Evolutionary conservation across 2,329 filamentous ascomycete species (phyloP).

Genomic region (Tolypocladium tropicale): DNA sequence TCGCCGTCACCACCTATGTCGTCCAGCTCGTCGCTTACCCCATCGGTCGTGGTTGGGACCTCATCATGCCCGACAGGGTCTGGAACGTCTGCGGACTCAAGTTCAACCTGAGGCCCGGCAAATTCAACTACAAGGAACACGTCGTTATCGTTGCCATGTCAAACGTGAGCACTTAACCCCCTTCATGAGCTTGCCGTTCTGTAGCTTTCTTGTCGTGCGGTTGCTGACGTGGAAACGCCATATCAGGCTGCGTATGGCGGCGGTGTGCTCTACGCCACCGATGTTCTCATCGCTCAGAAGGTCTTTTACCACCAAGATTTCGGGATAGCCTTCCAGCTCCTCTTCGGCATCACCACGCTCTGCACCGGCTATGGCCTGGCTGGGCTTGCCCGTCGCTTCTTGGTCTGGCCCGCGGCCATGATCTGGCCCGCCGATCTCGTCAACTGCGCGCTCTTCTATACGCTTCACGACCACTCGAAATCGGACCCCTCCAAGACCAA

Average conservation of each 20-base stretch:
- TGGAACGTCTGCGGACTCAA: constrained; percentile 41
- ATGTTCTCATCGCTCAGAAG: constrained; percentile 37
- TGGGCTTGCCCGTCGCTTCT: constrained; percentile 41
- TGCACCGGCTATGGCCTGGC: constrained; percentile 48
- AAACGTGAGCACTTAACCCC: constrained; percentile 32
- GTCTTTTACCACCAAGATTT: constrained; percentile 49
- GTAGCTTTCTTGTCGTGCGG: background rate
- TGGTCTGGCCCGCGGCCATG: constrained; percentile 46
- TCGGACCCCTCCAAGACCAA: constrained; percentile 38
- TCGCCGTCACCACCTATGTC: constrained; percentile 50
- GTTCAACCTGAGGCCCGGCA: constrained; percentile 46
- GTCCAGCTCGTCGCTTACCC: constrained; percentile 54
- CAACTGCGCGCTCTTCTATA: constrained; percentile 41
- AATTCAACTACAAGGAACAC: constrained; percentile 54
- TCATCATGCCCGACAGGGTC: constrained; percentile 41
- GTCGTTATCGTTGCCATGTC: constrained; percentile 55
- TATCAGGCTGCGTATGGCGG: constrained; percentile 44
- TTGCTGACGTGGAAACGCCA: background rate
- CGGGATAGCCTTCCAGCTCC: constrained; percentile 42
- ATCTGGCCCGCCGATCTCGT: constrained; percentile 47
- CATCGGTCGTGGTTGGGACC: constrained; percentile 42
- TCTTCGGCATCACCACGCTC: constrained; percentile 44
- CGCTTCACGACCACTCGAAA: constrained; percentile 32
- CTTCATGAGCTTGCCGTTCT: background rate
- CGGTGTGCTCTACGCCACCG: constrained; percentile 45